Conservation (phyloP, 2,329 filamentous ascomycete species). For the Fonsecaea nubica region DNA sequence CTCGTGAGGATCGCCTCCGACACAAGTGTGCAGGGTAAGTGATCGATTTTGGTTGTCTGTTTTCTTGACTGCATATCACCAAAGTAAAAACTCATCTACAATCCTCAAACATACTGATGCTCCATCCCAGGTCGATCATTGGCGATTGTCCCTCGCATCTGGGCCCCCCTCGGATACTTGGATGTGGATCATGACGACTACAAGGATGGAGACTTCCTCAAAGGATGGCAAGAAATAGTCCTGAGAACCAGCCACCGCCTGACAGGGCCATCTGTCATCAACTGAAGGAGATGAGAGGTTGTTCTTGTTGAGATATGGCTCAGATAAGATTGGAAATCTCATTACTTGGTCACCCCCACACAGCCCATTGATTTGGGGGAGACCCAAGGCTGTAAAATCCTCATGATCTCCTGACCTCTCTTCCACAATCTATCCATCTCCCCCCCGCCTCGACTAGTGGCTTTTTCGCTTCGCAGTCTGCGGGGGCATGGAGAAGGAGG, state of each 20-base stretch:
- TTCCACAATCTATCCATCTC: too few relatives aligned
- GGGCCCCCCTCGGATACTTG: conserved; percentile 44
- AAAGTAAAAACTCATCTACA: not conserved
- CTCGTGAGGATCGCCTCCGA: conserved; percentile 15
- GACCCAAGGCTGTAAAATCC: too few relatives aligned
- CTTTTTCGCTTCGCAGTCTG: too few relatives aligned
- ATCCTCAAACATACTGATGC: conserved; percentile 34
- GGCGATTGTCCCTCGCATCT: conserved; percentile 44
- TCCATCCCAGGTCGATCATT: conserved; percentile 44
- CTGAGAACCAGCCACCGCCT: conserved; percentile 15
- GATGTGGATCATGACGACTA: conserved; percentile 46
- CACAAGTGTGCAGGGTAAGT: conserved; percentile 15
- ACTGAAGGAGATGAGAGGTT: not conserved
- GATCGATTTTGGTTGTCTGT: not conserved
- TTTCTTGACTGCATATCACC: not conserved
- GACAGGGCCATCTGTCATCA: conserved; percentile 9
- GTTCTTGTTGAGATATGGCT: too few relatives aligned
- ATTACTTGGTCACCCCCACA: too few relatives aligned
- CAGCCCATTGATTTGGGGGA: too few relatives aligned
- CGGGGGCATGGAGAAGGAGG: too few relatives aligned
- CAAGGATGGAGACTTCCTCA: conserved; percentile 29
- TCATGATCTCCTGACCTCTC: too few relatives aligned
- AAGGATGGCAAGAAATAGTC: conserved; percentile 19
- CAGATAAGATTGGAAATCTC: too few relatives aligned
- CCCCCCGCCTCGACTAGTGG: too few relatives aligned